Evolutionary conservation across 1,139 yeast genomes (phyloP).

Genomic region (Geotrichum aggregatum): DNA sequence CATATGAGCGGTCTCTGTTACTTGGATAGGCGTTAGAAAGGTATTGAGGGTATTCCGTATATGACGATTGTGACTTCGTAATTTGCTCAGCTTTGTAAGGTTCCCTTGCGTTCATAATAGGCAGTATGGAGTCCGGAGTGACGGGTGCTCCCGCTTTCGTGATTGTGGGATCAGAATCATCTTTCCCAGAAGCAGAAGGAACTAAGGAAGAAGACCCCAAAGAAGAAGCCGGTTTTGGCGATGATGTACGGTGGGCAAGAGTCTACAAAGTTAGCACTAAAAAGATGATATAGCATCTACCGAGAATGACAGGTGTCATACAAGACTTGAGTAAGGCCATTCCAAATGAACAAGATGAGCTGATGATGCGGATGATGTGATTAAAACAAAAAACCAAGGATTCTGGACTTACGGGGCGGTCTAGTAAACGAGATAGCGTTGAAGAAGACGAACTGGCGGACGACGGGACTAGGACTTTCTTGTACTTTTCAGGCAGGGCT

Average conservation of each 20-base stretch:
- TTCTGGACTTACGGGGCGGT: conserved; percentile 10
- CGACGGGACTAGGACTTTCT: conserved; percentile 19
- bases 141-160: not conserved
- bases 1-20: conserved; percentile 1
- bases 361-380: not conserved
- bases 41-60: not conserved
- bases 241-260: conserved; percentile 3
- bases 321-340: not conserved
- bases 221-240: conserved; percentile 1
- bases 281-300: not conserved
- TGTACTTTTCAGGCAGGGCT: conserved; percentile 15
- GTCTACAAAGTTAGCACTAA: not conserved
- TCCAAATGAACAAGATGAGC: not conserved
- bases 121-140: not conserved
- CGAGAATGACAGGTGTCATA: not conserved
- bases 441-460: conserved; percentile 22
- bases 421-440: conserved; percentile 20
- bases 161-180: not conserved
- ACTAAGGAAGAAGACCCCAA: conserved; percentile 4
- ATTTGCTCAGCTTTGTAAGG: not conserved
- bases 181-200: not conserved
- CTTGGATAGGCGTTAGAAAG: conserved; percentile 3
- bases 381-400: not conserved
- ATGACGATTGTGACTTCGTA: not conserved
- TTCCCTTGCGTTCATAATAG: not conserved